These are phyloP conservation scores for Aspergillus uvarum DNA, from an alignment of 2,329 filamentous ascomycete genomes.

Conservation along the genomic window DNA sequence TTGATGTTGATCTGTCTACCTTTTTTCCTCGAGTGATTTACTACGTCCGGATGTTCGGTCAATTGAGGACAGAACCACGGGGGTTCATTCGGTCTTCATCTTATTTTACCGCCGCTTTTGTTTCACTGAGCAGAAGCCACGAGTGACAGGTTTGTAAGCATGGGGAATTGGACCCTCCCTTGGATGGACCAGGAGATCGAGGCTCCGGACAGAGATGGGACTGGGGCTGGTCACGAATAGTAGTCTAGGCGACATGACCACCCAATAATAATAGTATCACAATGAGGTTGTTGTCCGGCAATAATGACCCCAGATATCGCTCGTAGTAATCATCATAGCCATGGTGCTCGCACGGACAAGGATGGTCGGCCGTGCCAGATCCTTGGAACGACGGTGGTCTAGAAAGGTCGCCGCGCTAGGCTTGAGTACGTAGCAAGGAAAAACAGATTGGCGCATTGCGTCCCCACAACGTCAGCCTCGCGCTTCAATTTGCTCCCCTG, in stretches of 20 bases:
- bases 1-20: background rate
- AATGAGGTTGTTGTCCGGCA: conserved; percentile 1
- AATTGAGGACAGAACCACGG: background rate
- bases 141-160: background rate
- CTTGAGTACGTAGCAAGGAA: background rate
- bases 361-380: conserved; percentile 14
- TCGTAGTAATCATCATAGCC: conserved; percentile 3
- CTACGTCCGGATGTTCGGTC: background rate
- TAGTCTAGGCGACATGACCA: background rate
- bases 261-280: conserved; percentile 9
- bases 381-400: conserved; percentile 22
- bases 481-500: conserved; percentile 1
- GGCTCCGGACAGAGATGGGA: background rate
- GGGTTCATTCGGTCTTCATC: too few relatives aligned
- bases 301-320: background rate
- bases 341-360: conserved; percentile 13
- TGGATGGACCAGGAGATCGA: background rate
- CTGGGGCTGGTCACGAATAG: background rate
- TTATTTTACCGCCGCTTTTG: background rate
- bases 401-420: conserved; percentile 16
- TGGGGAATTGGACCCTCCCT: background rate
- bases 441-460: background rate
- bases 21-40: background rate
- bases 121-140: background rate
- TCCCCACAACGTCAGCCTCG: conserved; percentile 9